Evolutionary conservation across 352 stramenopile species (phyloP), one percentile per base, ranked within the genome.

Genomic region (Phytophthora idaei): DNA sequence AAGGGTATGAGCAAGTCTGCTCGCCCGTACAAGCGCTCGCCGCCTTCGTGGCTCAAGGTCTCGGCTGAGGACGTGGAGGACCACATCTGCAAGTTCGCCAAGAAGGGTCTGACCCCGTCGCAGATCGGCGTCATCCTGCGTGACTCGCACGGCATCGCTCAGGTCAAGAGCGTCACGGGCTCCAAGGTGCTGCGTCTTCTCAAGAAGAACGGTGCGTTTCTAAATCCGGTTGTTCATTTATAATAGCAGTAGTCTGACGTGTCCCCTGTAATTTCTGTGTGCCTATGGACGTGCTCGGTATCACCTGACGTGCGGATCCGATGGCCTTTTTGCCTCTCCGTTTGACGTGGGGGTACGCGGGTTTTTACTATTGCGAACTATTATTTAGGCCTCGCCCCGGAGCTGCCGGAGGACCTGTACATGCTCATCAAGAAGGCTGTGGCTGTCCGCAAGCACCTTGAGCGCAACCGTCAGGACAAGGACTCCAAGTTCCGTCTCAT

Each of bases 361-460:
- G 87, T 92, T 62, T 60, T 56, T 9, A 58, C 50, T 52, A 57
- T 76, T 41, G 36, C 3, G 1, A 14, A 12, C 29, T 4, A 21
- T 14, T 9, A 50, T 51, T 78, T 15, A 95, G 85, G 97, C 77
- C 92, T 99, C 42, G 98, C 98, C 50, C 97, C 98, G 44, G 98
- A 99, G 83, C 97, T 99, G 67, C 98, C 98, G 34, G 98, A 99
- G 87, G 98, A 99, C 89, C 87, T 99, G 71, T 99, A 99, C 95
- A 99, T 99, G 94, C 91, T 99, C 57, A 99, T 99, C 92, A 99
- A 99, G 95, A 99, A 99, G 93, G 98, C 98, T 60, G 98, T 99
- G 71, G 92, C 97, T 74, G 97, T 99, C 39, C 94, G 98, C 77
- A 99, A 99, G 90, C 98, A 99, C 90, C 87, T 99, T 56, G 98